phyloP scores from a whole-genome alignment of 1,284 basidiomycete genomes.

The Anthracocystis panici-leucophaei region DNA sequence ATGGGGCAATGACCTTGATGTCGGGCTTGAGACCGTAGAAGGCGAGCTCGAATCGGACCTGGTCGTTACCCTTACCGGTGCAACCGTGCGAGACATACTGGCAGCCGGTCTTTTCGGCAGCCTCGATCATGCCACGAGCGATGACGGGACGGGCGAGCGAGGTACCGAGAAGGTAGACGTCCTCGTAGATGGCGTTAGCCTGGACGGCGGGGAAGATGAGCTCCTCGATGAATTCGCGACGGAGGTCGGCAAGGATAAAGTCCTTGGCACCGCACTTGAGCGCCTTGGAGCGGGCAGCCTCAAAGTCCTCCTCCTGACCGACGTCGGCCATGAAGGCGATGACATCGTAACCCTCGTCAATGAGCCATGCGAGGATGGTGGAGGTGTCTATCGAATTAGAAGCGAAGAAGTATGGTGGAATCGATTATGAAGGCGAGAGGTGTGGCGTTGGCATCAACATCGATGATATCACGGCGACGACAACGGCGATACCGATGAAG shows the following conservation, averaged over 20 bases:
- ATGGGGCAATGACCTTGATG: conserved; percentile 98
- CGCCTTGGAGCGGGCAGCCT: conserved; percentile 90
- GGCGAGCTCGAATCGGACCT: conserved; percentile 98
- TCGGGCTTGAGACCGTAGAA: conserved; percentile 98
- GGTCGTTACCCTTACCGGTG: conserved; percentile 99
- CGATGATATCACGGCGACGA: too few relatives aligned
- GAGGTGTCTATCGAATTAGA: conserved; percentile 61
- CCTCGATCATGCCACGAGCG: conserved; percentile 97
- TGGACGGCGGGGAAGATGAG: conserved; percentile 97
- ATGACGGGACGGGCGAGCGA: conserved; percentile 98
- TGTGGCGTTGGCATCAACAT: not conserved
- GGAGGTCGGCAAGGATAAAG: conserved; percentile 94
- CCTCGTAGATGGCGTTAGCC: conserved; percentile 99
- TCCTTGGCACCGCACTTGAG: conserved; percentile 91
- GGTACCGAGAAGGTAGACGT: conserved; percentile 96
- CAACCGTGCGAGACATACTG: conserved; percentile 94
- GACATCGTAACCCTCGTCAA: conserved; percentile 97
- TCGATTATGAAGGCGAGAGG: not conserved
- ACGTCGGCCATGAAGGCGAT: conserved; percentile 99
- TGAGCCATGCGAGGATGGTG: conserved; percentile 72
- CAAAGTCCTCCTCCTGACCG: conserved; percentile 98
- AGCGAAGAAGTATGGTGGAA: not conserved
- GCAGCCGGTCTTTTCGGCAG: conserved; percentile 80
- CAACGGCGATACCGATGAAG: too few relatives aligned
- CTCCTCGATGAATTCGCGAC: conserved; percentile 93